Evolutionary conservation across 805 yeast species (phyloP), one percentile per base, ranked within the genome.

Genomic region (Ogataea salicorniae): DNA sequence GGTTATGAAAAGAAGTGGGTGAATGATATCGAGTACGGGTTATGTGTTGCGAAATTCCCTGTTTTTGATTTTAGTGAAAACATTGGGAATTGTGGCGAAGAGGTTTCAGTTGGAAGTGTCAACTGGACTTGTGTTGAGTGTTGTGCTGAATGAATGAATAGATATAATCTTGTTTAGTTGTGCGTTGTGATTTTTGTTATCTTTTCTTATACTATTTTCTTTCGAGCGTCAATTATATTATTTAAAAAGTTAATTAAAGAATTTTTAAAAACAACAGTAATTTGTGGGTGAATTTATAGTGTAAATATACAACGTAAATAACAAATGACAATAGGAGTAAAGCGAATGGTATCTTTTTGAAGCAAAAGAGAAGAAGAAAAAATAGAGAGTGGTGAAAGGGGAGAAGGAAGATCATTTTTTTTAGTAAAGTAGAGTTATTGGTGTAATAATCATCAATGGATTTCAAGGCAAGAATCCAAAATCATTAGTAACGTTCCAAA

Each of bases 401-500:
- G 13, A 26, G 11, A 26, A 26, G 31, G 13, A 11, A 4, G 31
- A 6, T 6, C 9, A 23, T 23, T 9, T 9, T 9, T 26, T 8
- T 9, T 26, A 7, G 31, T 26, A 26, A 11, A 26, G 31, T 26
- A 26, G 31, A 20, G 4, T 4, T 20, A 20, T 20, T 20, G 20
- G 20, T 20, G 20, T 20, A 20, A 20, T 20, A 20, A 20, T 20
- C 20, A 20, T n/a, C n/a, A n/a, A n/a, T n/a, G n/a, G 4, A 37
- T 31, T 26, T 48, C 26, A 71, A 5, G 77, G 71, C 34, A 73
- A 52, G 51, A 75, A 76, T 7, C 78, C 79, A 50, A 73, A 72
- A 51, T 75, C 78, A 47, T 72, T 75, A 43, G 70, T 70, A n/a
- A 67, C 68, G 7, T 69, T 66, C 78, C 79, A 75, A 43, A 74